Base-by-base conservation (phyloP, 305 asterid genomes). In the Solanum hybrid region DNA sequence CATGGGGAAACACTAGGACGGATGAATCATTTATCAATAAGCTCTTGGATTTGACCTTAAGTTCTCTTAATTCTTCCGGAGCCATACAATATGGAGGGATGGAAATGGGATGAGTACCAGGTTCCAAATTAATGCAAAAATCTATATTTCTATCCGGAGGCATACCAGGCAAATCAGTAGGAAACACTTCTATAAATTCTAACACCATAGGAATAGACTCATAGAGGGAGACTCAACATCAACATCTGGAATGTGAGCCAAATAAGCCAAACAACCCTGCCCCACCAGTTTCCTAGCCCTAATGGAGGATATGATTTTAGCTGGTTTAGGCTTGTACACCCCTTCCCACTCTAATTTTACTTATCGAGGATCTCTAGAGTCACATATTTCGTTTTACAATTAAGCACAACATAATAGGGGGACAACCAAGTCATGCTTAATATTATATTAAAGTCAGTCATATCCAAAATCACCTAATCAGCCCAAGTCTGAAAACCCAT, bases 1-100 rank as follows among this genome's bases (percentile, higher is more conserved):
- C 22, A 51, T 0, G 2, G 64, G 2, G 64, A 51, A 51, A 22
- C 22, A 5, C 64, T 51, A 14, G 2, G 64, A 51, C 20, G 2
- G 8, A 51, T 51, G 22, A 51, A 51, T 2, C 64, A 22, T 5
- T 51, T 51, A 51, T 51, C 8, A 51, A 51, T 8, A 51, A 3
- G 64, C 5, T 51, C 0, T 3, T 51, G 8, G 2, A 51, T 51
- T 51, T 51, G 64, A 51, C 8, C 2, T 51, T 16, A 51, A 51
- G 22, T 22, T 51, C 22, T 51, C 64, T 51, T 3, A 16, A 14
- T 1, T 51, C 3, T 0, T 0, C 3, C 1, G 1, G 3, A 5
- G 60, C 22, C 7, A 46, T 46, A 1, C 0, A 7, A 46, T 46
- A 46, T 1, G 7, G 60, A 51, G 22, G 22, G 22, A 51, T 51